phyloP scores from a whole-genome alignment of 78 protist genomes.

The Dictyostelium purpureum region DNA sequence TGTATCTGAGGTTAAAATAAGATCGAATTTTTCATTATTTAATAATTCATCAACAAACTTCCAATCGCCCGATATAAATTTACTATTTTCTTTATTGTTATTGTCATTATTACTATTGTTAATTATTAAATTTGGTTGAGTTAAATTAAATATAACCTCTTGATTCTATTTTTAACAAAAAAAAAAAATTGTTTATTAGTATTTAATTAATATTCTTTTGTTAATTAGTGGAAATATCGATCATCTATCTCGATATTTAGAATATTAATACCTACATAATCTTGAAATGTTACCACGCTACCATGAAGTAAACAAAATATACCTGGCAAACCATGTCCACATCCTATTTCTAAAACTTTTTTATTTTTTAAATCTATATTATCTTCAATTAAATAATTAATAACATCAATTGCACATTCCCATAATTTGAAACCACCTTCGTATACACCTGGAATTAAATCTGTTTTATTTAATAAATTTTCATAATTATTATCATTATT shows the following conservation, averaged over 20 bases:
- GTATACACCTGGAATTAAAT: constrained; percentile 79
- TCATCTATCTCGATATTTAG: neutral
- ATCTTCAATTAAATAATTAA: constrained; percentile 43
- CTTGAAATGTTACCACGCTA: constrained; percentile 75
- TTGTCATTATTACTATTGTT: neutral
- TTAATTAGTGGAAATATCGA: neutral
- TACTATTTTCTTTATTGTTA: neutral
- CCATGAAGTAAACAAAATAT: constrained; percentile 44
- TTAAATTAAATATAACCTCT: constrained; percentile 49
- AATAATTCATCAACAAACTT: constrained; percentile 44
- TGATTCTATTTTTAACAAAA: constrained; percentile 17
- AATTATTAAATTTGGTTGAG: constrained; percentile 31
- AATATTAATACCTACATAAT: constrained; percentile 47
- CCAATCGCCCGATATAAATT: constrained; percentile 67
- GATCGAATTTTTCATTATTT: constrained; percentile 48
- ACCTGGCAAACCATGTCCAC: constrained; percentile 84
- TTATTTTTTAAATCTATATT: neutral
- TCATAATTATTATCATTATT: constrained; percentile 5
- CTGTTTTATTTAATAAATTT: constrained; percentile 40
- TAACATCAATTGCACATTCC: constrained; percentile 79
- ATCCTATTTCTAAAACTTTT: constrained; percentile 78
- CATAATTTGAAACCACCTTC: constrained; percentile 88
- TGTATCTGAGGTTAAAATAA: constrained; percentile 72
- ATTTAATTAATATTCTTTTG: no score
- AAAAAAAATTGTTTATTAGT: neutral